These are phyloP conservation scores for Metroxylon sagu DNA, from an alignment of 176 grass and related monocot genomes.

Conservation along the genomic window DNA sequence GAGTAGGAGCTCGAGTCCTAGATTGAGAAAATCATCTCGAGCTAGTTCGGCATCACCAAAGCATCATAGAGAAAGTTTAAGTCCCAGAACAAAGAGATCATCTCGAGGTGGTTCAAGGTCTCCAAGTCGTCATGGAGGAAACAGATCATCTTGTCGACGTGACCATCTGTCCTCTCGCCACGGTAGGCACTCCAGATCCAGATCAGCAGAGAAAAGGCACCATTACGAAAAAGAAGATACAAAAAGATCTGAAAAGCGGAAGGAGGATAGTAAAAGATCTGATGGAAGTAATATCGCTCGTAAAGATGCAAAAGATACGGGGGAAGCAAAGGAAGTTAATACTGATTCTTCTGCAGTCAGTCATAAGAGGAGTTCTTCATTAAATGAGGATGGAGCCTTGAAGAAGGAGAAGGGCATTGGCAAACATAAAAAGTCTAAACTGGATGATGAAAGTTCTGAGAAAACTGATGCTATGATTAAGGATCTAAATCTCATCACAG, in stretches of 20 bases:
- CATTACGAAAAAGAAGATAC: conserved; percentile 49
- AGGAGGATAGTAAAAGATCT: conserved; percentile 9
- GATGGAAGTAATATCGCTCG: conserved; percentile 33
- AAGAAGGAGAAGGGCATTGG: conserved; percentile 17
- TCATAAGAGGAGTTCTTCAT: conserved; percentile 39
- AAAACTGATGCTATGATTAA: conserved; percentile 28
- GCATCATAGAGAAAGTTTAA: conserved; percentile 47
- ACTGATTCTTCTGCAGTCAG: conserved; percentile 19
- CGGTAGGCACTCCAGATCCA: conserved; percentile 65
- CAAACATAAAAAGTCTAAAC: conserved; percentile 38
- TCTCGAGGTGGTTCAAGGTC: conserved; percentile 52
- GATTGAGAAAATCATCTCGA: conserved; percentile 48
- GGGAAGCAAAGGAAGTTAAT: conserved; percentile 42
- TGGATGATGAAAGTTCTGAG: conserved; percentile 21
- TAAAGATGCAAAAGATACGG: conserved; percentile 45
- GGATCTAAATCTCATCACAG: conserved; percentile 24
- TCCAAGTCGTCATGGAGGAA: conserved; percentile 37
- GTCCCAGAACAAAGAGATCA: conserved; percentile 50
- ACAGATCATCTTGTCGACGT: conserved; percentile 40
- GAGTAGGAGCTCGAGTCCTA: conserved; percentile 72
- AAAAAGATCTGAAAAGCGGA: conserved; percentile 14
- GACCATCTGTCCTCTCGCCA: conserved; percentile 30
- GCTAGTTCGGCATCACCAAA: conserved; percentile 52
- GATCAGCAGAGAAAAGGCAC: conserved; percentile 69
- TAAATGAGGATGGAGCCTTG: conserved; percentile 43